Base-by-base conservation (phyloP, 1,284 basidiomycete genomes). In the Calocybe gambosa region DNA sequence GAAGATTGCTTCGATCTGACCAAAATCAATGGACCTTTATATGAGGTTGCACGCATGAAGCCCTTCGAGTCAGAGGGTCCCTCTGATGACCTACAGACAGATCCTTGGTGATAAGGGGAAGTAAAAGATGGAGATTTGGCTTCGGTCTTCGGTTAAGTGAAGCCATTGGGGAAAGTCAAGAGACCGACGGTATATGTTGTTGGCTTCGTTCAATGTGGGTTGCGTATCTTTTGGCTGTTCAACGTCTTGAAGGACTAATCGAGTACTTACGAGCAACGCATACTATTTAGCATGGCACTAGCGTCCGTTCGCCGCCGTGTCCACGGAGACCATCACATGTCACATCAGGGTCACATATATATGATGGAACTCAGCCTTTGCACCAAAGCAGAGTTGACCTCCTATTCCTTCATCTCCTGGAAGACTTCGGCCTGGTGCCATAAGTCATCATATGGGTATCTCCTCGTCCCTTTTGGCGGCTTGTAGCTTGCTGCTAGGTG, bases 361-460 rank as follows among this genome's bases (percentile, higher is more conserved):
- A 38, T 31, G 29, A 1, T 37, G 21, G 34, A 13, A 29, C 13
- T 23, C 31, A 25, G 38, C 21, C 15, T 40, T 21, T 43, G 26
- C 43, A 37, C 41, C 46, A 45, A 33, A 36, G n/a, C n/a, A 38
- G 50, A 49, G 50, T 52, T 52, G 50, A 52, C 43, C 50, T 52
- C 50, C 46, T 40, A 23, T 34, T 46, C 45, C 41, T n/a, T n/a
- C n/a, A n/a, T n/a, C n/a, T 18, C 37, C 28, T 33, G 18, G 40
- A 33, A 29, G 45, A 52, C 48, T 38, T 43, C 26, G 19, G 45
- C 48, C 45, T 29, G 45, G 43, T 35, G 51, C 51, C 37, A 47
- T 28, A 31, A 36, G 45, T 34, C 35, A 23, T 23, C 21, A 10
- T 9, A 49, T 52, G 45, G 36, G 49, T 29, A 20, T 23, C 35